These are phyloP conservation scores for Phoenix roebelenii DNA, from an alignment of 176 grass and related monocot genomes.

Conservation along the genomic window DNA sequence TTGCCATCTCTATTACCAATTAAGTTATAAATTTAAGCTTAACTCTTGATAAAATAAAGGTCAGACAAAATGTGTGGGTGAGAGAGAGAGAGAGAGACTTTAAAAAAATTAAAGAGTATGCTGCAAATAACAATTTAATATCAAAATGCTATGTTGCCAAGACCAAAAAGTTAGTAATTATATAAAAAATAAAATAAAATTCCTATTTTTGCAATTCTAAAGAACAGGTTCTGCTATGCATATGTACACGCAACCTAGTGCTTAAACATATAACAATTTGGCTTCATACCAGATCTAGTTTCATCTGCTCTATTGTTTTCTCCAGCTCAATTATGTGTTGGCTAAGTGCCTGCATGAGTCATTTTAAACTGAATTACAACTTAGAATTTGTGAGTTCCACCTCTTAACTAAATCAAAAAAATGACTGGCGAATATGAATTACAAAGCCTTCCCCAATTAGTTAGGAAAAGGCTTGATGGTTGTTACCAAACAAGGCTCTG, in stretches of 20 bases:
- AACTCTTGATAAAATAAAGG: too few relatives aligned
- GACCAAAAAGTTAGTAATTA: too few relatives aligned
- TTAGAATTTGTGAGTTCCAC: background rate
- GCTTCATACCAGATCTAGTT: conserved; percentile 67
- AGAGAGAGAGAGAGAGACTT: too few relatives aligned
- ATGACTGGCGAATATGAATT: conserved; percentile 8
- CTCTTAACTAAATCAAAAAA: conserved; percentile 9
- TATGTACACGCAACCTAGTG: background rate
- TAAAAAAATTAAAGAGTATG: too few relatives aligned
- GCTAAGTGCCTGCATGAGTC: conserved; percentile 64
- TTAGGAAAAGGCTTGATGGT: too few relatives aligned
- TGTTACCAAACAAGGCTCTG: too few relatives aligned
- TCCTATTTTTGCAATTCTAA: background rate
- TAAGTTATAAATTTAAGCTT: too few relatives aligned
- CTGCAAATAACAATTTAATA: too few relatives aligned
- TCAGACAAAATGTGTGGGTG: too few relatives aligned
- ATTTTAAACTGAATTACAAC: conserved; percentile 1
- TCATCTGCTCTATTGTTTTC: conserved; percentile 61
- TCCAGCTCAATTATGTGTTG: conserved; percentile 82
- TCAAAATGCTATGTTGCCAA: too few relatives aligned
- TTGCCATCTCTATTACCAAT: too few relatives aligned
- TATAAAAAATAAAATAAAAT: background rate
- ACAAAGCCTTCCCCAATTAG: too few relatives aligned
- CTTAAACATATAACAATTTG: conserved; percentile 16
- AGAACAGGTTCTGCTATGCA: background rate